Evolutionary conservation across 2,329 filamentous ascomycete species (phyloP), one percentile per base, ranked within the genome.

Genomic region (Monilinia polystroma): DNA sequence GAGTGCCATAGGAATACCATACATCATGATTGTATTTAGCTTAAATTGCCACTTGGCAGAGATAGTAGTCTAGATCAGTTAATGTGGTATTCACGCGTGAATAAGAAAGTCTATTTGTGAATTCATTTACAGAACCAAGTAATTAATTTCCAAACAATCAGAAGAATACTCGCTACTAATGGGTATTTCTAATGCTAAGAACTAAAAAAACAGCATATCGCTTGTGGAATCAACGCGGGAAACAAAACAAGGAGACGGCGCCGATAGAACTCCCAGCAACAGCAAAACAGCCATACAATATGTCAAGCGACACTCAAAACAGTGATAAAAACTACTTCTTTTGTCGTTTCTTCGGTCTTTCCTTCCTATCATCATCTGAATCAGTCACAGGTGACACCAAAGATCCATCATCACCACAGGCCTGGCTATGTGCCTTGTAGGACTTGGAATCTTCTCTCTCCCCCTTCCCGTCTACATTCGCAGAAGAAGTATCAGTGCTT

Each of bases 381-480:
- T 38, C 29, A 6, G 49, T 35, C 0, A 29, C 49, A 7, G 29
- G 45, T 18, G 41, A 47, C 11, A 10, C 26, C 18, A 59, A 47
- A 12, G 4, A 23, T n/a, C 18, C 18, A 45, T 5, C 18, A 12
- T 11, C 23, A 58, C 20, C 16, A 0, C 23, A 14, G 29, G 2
- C 4, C 20, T 38, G 29, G 7, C 16, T 18, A 54, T 16, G 41
- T 43, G 12, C 52, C 29, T 55, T 5, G n/a, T 12, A n/a, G 12
- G n/a, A 3, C 32, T n/a, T 14, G 2, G 18, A 3, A 6, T 23
- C 4, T 11, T 45, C 38, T 43, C 16, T 26, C 3, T 16, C 11
- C 6, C 16, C 29, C 14, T 2, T 6, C 12, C 7, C 18, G 12
- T 23, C 1, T 43, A 1, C 1, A 4, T 23, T 4, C 5, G 2